Conservation (phyloP, 164 flowering plant species). For the Stephania yunnanensis region DNA sequence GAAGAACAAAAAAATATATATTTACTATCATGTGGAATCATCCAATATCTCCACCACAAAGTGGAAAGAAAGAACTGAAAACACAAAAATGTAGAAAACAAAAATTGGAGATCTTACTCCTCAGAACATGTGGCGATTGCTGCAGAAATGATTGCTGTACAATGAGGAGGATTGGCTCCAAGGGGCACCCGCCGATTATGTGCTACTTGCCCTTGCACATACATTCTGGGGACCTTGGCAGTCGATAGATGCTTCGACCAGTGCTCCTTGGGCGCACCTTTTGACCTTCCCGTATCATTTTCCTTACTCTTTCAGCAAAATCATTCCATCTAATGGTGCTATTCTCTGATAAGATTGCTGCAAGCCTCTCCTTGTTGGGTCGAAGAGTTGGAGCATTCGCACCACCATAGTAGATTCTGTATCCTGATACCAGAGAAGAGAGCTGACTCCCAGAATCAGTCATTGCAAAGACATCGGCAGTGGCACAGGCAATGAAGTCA, state of each 20-base stretch:
- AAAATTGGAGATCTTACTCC: not conserved
- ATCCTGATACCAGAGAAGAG: slow-evolving; percentile 88
- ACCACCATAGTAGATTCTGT: slow-evolving; percentile 67
- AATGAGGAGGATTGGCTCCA: not conserved
- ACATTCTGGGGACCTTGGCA: slow-evolving; percentile 80
- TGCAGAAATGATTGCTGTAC: not conserved
- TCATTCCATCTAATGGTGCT: slow-evolving; percentile 57
- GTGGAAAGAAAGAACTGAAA: not conserved
- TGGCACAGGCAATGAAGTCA: slow-evolving; percentile 93
- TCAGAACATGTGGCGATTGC: not conserved
- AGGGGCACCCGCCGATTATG: not conserved
- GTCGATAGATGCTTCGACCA: slow-evolving; percentile 83
- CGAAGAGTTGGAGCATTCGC: slow-evolving; percentile 74
- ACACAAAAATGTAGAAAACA: not conserved
- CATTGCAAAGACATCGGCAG: slow-evolving; percentile 95
- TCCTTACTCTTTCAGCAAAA: slow-evolving; percentile 60
- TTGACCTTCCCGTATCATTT: slow-evolving; percentile 84
- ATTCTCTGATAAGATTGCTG: slow-evolving; percentile 61
- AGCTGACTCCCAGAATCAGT: slow-evolving; percentile 99
- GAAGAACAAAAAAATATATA: not conserved
- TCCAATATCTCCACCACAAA: no score
- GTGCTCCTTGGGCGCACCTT: slow-evolving; percentile 41
- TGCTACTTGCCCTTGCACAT: slow-evolving; percentile 64
- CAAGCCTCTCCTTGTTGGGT: slow-evolving; percentile 84
- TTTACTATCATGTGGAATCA: not conserved